phyloP scores from a whole-genome alignment of 1,284 basidiomycete genomes.

The Chiua sp. region DNA sequence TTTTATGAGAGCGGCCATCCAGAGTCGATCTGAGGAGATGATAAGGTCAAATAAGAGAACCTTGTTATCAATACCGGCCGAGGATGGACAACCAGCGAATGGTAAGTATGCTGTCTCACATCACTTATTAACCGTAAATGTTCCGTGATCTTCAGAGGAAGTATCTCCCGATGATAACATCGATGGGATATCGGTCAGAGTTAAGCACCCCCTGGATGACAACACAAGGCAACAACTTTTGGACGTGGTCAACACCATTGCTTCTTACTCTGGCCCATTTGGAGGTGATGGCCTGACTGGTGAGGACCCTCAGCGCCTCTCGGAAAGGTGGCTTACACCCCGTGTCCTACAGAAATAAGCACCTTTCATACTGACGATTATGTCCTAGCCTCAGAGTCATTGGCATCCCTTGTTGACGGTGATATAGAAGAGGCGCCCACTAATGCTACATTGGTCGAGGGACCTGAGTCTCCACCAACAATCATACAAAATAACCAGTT shows the following conservation, averaged over 20 bases:
- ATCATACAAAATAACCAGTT: neutral
- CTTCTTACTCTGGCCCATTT: neutral
- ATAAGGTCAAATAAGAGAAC: conserved; percentile 2
- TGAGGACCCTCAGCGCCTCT: neutral
- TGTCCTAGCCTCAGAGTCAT: conserved; percentile 1
- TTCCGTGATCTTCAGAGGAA: neutral
- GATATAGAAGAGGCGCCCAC: neutral
- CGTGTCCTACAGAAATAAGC: neutral
- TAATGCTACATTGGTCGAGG: neutral
- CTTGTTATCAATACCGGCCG: conserved; percentile 8
- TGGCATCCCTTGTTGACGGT: neutral
- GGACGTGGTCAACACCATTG: neutral
- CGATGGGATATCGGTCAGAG: conserved; percentile 5
- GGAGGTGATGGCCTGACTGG: neutral
- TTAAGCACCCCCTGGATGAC: conserved; percentile 16
- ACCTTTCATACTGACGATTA: neutral
- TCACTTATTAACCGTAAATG: neutral
- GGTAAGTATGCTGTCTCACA: conserved; percentile 5
- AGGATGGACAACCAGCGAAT: neutral
- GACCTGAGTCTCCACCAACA: neutral
- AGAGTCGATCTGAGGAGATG: conserved; percentile 14
- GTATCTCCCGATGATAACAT: neutral
- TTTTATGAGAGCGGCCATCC: neutral
- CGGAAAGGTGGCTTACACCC: neutral
- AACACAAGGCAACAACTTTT: neutral